Evolutionary conservation across 768 basidiomycete species (phyloP).

Genomic region (Coprinopsis strossmayeri): DNA sequence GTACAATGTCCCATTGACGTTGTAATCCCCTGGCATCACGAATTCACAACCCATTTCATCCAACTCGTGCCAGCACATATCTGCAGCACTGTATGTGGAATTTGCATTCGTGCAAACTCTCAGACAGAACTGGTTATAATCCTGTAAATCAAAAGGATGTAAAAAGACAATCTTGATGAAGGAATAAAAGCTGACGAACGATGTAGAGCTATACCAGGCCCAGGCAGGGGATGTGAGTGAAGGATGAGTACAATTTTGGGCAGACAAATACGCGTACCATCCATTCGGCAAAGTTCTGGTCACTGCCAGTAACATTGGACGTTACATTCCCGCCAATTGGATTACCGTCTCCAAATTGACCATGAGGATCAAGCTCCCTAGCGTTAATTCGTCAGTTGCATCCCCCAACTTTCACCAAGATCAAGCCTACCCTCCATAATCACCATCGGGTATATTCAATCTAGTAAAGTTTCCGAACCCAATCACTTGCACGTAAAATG

Average conservation of each 20-base stretch:
- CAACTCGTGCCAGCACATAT: slow-evolving; percentile 41
- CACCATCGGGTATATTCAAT: slow-evolving; percentile 32
- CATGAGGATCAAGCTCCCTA: slow-evolving; percentile 41
- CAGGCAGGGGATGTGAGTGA: too few relatives aligned
- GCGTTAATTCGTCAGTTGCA: too few relatives aligned
- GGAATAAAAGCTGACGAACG: slow-evolving; percentile 14
- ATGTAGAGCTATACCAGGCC: slow-evolving; percentile 22
- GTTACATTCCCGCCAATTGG: slow-evolving; percentile 42
- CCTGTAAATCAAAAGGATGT: slow-evolving; percentile 13
- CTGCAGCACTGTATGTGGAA: slow-evolving; percentile 32
- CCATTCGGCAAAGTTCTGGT: slow-evolving; percentile 34
- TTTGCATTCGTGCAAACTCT: slow-evolving; percentile 38
- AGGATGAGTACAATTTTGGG: too few relatives aligned
- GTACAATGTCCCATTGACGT: slow-evolving; percentile 35
- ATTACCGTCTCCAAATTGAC: slow-evolving; percentile 33
- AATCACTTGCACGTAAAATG: slow-evolving; percentile 36
- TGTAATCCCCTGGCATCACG: slow-evolving; percentile 42
- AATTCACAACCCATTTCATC: slow-evolving; percentile 40
- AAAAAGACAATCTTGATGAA: background rate
- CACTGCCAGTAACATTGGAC: slow-evolving; percentile 32
- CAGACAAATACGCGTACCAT: too few relatives aligned
- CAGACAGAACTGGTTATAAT: slow-evolving; percentile 32
- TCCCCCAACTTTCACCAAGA: too few relatives aligned
- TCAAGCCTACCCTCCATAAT: slow-evolving; percentile 30
- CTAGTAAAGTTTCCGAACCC: slow-evolving; percentile 37